Evolutionary conservation across 1,284 basidiomycete genomes (phyloP).

Genomic region (Apiotrichum veenhuisii): DNA sequence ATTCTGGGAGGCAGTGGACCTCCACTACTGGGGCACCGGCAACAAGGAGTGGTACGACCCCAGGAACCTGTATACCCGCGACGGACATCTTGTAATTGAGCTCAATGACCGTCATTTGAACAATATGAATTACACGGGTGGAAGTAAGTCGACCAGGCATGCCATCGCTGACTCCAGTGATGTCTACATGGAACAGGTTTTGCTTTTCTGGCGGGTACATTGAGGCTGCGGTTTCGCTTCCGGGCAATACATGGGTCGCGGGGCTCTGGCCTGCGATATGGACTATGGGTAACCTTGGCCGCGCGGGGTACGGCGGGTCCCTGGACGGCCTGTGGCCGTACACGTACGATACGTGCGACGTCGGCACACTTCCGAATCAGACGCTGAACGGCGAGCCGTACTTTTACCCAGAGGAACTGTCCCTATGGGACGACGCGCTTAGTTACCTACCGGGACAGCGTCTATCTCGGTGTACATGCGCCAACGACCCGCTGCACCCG

Average conservation of each 20-base stretch:
- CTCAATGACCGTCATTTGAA: slow-evolving; percentile 65
- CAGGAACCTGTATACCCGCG: slow-evolving; percentile 67
- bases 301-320: slow-evolving; percentile 55
- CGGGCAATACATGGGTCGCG: slow-evolving; percentile 55
- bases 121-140: slow-evolving; percentile 72
- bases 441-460: slow-evolving; percentile 54
- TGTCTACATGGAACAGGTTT: slow-evolving; percentile 52
- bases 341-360: slow-evolving; percentile 70
- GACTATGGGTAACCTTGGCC: slow-evolving; percentile 86
- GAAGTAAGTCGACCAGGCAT: no score
- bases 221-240: slow-evolving; percentile 67
- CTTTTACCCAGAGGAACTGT: slow-evolving; percentile 40
- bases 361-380: slow-evolving; percentile 69
- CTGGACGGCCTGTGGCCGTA: slow-evolving; percentile 45
- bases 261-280: slow-evolving; percentile 76
- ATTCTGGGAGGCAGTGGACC: slow-evolving; percentile 52
- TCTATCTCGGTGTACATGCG: slow-evolving; percentile 55
- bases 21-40: slow-evolving; percentile 55
- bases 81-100: slow-evolving; percentile 79
- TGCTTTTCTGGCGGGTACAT: slow-evolving; percentile 45
- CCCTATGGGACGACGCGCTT: no score
- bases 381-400: slow-evolving; percentile 44
- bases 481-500: slow-evolving; percentile 58
- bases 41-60: slow-evolving; percentile 63
- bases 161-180: slow-evolving; percentile 25